Evolutionary conservation across 257 asterid species (phyloP), one percentile per base, ranked within the genome.

Genomic region (Jacaranda copaia): DNA sequence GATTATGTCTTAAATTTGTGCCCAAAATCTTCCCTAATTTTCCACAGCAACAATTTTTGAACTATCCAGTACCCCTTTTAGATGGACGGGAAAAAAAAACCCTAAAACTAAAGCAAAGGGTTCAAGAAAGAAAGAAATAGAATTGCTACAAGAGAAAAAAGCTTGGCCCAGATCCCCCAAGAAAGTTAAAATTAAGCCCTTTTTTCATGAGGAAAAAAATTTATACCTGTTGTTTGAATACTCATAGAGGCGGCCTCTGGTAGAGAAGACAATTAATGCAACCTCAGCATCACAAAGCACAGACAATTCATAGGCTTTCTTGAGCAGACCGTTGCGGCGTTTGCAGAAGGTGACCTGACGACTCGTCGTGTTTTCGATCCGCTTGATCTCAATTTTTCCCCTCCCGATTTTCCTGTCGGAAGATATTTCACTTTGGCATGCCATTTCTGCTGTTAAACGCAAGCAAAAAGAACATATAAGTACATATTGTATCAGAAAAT

Each of bases 241-340:
- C 80, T 93, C 98, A 51, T 93, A 93, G 70, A 93, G 98, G 36
- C 93, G 91, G 9, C 98, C 98, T 20, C 97, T 85, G 76, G 80
- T 84, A 4, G 98, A 91, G 94, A 93, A 93, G 68, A 93, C 95
- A 59, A 93, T 73, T 78, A 93, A 84, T 51, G 97, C 96, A 78
- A 93, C 91, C 81, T 91, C 98, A 35, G 98, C 98, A 80, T 93
- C 98, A 66, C 98, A 93, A 45, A 91, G 98, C 80, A 91, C 98
- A 46, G 98, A 91, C 5, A 93, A 68, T 75, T 93, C 98, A 76
- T 93, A 93, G 19, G 98, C 98, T 73, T 89, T 91, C 79, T 93
- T 93, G 8, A 93, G 91, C 83, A 93, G 64, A 3, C 98, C 98
- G 55, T 82, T 93, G 40, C 97, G 87, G 70, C 98, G 92, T 81